Evolutionary conservation across 2,329 filamentous ascomycete species (phyloP).

Genomic region (Cercospora nicotianae): DNA sequence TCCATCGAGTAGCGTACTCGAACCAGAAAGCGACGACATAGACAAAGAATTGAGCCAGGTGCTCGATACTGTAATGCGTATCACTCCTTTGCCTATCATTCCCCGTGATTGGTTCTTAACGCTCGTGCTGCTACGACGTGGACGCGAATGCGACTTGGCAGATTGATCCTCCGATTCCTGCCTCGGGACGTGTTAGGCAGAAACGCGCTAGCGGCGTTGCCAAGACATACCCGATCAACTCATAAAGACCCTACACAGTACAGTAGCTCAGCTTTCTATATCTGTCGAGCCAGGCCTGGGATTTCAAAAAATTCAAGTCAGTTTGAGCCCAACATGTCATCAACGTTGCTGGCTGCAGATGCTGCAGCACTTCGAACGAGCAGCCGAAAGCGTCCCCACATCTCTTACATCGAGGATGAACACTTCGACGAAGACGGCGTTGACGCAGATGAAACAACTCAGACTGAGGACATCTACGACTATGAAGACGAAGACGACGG

Average conservation of each 20-base stretch:
- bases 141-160: not conserved
- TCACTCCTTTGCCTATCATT: not conserved
- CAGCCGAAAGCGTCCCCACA: slow-evolving; percentile 35
- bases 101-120: not conserved
- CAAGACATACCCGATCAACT: not conserved
- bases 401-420: slow-evolving; percentile 32
- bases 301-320: not conserved
- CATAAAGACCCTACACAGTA: not conserved
- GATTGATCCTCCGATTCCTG: not conserved
- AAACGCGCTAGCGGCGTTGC: not conserved
- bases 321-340: not conserved
- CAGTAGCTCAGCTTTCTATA: not conserved
- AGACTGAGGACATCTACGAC: not conserved
- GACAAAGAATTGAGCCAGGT: slow-evolving; percentile 9
- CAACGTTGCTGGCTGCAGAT: not conserved
- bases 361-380: slow-evolving; percentile 13
- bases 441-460: slow-evolving; percentile 7
- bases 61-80: not conserved
- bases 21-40: slow-evolving; percentile 9
- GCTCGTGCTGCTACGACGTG: not conserved
- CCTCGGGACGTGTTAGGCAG: slow-evolving; percentile 1
- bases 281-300: not conserved
- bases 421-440: slow-evolving; percentile 20
- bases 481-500: slow-evolving; percentile 8
- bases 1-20: not conserved